Evolutionary conservation across 768 basidiomycete genomes (phyloP).

Genomic region (Russula emetica): DNA sequence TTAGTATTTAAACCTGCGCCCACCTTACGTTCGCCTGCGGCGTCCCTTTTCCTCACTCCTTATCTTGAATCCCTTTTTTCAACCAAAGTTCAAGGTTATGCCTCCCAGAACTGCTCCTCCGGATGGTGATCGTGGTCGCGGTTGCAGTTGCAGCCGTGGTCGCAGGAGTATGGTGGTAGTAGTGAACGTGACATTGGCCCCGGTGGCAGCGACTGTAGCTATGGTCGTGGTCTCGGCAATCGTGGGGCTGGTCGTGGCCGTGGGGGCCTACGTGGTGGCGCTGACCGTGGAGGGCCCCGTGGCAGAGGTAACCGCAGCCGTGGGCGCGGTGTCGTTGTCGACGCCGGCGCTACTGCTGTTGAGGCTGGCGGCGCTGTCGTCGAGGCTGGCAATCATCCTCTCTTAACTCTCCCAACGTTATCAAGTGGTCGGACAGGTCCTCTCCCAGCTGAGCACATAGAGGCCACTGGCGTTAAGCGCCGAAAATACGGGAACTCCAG

Average conservation of each 20-base stretch:
- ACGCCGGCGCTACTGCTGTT: not conserved
- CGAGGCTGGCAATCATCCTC: not conserved
- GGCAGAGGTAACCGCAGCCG: not conserved
- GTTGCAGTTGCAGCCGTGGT: not conserved
- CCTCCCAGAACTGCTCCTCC: not conserved
- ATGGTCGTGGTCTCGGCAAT: not conserved
- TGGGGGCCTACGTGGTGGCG: not conserved
- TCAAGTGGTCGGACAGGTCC: not conserved
- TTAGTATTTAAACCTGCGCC: not conserved
- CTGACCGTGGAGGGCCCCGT: not conserved
- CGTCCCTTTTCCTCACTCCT: not conserved
- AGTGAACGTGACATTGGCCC: not conserved
- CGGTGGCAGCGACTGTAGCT: not conserved
- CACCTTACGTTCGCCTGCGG: not conserved
- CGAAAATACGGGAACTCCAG: conserved; percentile 60
- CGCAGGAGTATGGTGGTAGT: not conserved
- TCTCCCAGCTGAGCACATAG: conserved; percentile 38
- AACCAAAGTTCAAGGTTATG: not conserved
- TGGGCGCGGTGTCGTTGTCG: not conserved
- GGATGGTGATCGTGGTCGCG: not conserved
- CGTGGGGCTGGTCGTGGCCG: not conserved
- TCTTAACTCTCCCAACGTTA: too few relatives aligned
- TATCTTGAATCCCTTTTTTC: too few relatives aligned
- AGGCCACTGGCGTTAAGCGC: conserved; percentile 63
- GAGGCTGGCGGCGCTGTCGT: not conserved